phyloP scores from a whole-genome alignment of 371 early-diverging fungal species.

The Mucor lusitanicus region DNA sequence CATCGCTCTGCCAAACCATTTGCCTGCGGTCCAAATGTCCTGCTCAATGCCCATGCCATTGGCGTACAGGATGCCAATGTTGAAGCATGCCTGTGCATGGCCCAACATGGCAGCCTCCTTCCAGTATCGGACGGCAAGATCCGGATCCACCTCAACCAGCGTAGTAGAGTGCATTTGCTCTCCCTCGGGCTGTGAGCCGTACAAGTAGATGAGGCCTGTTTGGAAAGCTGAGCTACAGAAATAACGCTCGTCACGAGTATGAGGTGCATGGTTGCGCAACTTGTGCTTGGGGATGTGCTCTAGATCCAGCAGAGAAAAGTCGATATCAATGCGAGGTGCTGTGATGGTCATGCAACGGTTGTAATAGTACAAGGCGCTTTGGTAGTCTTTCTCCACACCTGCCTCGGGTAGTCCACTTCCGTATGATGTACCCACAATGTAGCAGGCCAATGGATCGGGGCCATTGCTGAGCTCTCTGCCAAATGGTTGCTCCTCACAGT shows the following conservation, averaged over 20 bases:
- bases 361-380: slow-evolving; percentile 42
- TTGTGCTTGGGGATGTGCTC: slow-evolving; percentile 33
- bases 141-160: slow-evolving; percentile 36
- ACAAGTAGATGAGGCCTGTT: slow-evolving; percentile 48
- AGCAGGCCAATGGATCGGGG: slow-evolving; percentile 48
- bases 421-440: slow-evolving; percentile 47
- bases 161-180: slow-evolving; percentile 39
- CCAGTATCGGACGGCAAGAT: slow-evolving; percentile 51
- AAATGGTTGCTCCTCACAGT: slow-evolving; percentile 28
- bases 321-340: slow-evolving; percentile 44
- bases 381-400: slow-evolving; percentile 46
- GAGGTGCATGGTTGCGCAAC: slow-evolving; percentile 44
- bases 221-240: slow-evolving; percentile 55
- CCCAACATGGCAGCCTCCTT: slow-evolving; percentile 49
- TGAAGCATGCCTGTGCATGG: slow-evolving; percentile 52
- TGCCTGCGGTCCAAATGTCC: slow-evolving; percentile 43
- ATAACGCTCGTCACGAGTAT: slow-evolving; percentile 44
- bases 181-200: slow-evolving; percentile 46
- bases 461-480: slow-evolving; percentile 34
- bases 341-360: slow-evolving; percentile 53
- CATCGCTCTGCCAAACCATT: slow-evolving; percentile 55
- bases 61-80: slow-evolving; percentile 48
- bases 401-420: slow-evolving; percentile 46
- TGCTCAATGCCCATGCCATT: slow-evolving; percentile 48
- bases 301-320: slow-evolving; percentile 37